Evolutionary conservation across 2,329 filamentous ascomycete genomes (phyloP), one percentile per base, ranked within the genome.

Genomic region (Penicillium sp.): DNA sequence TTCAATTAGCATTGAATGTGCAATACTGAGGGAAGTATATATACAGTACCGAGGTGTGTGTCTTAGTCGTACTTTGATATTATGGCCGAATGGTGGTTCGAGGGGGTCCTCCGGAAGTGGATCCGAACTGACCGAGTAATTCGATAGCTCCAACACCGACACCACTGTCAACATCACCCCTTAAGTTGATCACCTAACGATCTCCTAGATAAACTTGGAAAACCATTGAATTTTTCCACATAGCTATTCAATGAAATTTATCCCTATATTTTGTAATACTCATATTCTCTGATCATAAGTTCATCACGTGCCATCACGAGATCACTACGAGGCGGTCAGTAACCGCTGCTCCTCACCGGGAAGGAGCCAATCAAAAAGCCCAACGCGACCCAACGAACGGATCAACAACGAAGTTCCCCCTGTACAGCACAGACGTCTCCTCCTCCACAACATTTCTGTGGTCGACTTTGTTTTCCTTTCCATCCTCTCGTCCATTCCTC

Each of bases 401-500:
- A 69, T 68, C 67, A 71, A 67, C 68, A 70, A 68, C 61, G 62
- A 68, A 62, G 57, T 63, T 61, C 61, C 63, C 61, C 59, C 56
- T 63, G 61, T 61, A 64, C 67, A 70, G 68, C 69, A 69, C 68
- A 76, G 75, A 76, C 77, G 75, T 19, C 77, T 74, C 75, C 56
- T 63, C 63, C 62, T 65, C 76, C 75, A 77, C 77, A 76, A 77
- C 76, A 76, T 77, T 76, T 75, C 75, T 73, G 73, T 73, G 73
- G 70, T 71, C 70, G 69, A 63, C 51, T 54, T 62, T 56, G 53
- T 59, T 55, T 52, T 62, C 58, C 53, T 47, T 59, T 64, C 53
- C 57, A 44, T 54, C 38, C 53, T 57, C 58, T 61, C 51, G 54
- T 63, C 60, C 65, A 67, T 67, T 63, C 57, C 56, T 63, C 61